phyloP scores from a whole-genome alignment of 208 protist species.

The Balamuthia mandrillaris region DNA sequence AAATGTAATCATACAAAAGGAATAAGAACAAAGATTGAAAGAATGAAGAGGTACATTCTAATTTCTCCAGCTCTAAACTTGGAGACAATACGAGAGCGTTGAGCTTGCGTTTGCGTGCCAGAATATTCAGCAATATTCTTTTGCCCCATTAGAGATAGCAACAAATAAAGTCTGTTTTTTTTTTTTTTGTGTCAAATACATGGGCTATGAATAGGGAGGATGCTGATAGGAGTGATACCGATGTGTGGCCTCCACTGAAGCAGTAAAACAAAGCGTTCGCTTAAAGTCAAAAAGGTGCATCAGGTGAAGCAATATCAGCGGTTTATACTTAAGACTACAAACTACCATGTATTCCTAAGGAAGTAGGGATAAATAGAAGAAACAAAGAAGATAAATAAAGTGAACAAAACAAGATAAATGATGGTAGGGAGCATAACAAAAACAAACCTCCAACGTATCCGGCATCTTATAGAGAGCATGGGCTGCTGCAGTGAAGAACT shows the following conservation, averaged over 20 bases:
- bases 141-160: conserved; percentile 48
- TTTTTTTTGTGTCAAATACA: not conserved
- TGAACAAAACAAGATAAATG: not conserved
- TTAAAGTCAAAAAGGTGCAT: not conserved
- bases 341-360: conserved; percentile 46
- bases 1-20: not conserved
- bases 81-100: conserved; percentile 31
- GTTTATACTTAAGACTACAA: conserved; percentile 50
- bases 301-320: conserved; percentile 19
- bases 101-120: not conserved
- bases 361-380: not conserved
- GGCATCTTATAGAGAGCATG: conserved; percentile 60
- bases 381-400: not conserved
- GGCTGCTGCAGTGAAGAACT: conserved; percentile 47
- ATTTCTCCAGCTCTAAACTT: conserved; percentile 6
- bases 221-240: not conserved
- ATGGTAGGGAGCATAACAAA: conserved; percentile 40
- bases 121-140: conserved; percentile 52
- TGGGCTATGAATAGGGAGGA: not conserved
- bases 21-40: not conserved
- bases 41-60: not conserved
- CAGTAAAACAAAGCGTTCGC: conserved; percentile 59
- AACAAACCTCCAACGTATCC: conserved; percentile 44
- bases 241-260: conserved; percentile 57
- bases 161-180: conserved; percentile 35